Base-by-base conservation (phyloP, 1,284 basidiomycete genomes). In the Xerocomus alliaceus region DNA sequence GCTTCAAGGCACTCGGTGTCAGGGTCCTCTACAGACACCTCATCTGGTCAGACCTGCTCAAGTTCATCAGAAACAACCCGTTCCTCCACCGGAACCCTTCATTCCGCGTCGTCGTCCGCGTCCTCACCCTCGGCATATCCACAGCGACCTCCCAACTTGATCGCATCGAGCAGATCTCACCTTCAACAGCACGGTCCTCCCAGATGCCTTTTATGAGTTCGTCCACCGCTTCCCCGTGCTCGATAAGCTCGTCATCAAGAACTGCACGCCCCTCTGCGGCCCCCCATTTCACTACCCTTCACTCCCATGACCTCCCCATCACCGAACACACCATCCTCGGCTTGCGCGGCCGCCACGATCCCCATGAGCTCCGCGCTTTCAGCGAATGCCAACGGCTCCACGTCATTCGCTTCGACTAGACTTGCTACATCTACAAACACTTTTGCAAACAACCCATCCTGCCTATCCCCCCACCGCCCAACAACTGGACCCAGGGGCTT, bases 361-460 rank as follows among this genome's bases (percentile, higher is more conserved):
- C 57, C 5, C 62, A 65, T 13, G 72, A 76, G 26, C 58, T 66
- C 10, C 68, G 57, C 15, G 63, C 66, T 4, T 73, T 79, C 35
- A 75, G 70, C n/a, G 69, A 68, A 41, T 79, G 69, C 2, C 68
- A 68, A 26, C 70, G 66, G 9, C 75, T 81, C n/a, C 74, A 73
- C 42, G 68, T 71, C 28, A 68, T 80, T 26, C 75, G 73, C 52
- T 72, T 81, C 61, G 79, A 80, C 61, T 71, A 69, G 51, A 77
- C 77, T 3, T 80, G 79, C 26, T 77, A 78, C 60, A 72, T 80
- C 20, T 77, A 80, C 65, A 69, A 68, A 28, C 70, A 78, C 31
- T 79, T 74, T 54, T 56, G 45, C 9, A 59, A 65, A 18, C 5
- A n/a, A 0, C 58, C 53, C 32, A 9, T 29, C 20, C 42, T 58